A percentile compares a stretch with the other conserved stretches of the same genome.
These are phyloP conservation scores for Aureobasidium sp. DNA, from an alignment of 2,329 filamentous ascomycete genomes.

Conservation along the genomic window DNA sequence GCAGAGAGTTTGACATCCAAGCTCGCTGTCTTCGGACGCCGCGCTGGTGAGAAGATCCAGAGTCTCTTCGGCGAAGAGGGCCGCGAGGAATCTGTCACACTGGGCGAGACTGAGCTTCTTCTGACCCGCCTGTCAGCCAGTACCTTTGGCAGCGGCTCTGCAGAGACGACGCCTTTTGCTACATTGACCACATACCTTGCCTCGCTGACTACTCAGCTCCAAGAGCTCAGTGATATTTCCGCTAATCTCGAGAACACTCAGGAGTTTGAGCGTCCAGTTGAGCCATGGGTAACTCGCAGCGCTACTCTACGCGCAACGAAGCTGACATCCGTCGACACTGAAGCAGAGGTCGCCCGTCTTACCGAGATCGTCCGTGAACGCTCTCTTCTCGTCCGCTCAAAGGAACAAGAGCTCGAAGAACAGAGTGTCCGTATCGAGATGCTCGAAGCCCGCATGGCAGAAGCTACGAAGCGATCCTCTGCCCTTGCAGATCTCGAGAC, in stretches of 20 bases:
- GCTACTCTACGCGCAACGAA: constrained; percentile 77
- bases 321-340: constrained; percentile 68
- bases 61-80: constrained; percentile 62
- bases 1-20: constrained; percentile 57
- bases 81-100: constrained; percentile 57
- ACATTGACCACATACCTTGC: constrained; percentile 61
- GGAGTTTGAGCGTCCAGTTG: constrained; percentile 59
- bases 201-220: constrained; percentile 53
- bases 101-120: constrained; percentile 56
- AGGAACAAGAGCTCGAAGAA: constrained; percentile 76
- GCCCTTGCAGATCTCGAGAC: constrained; percentile 57
- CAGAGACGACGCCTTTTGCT: constrained; percentile 61
- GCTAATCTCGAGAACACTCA: constrained; percentile 35
- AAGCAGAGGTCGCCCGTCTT: constrained; percentile 73
- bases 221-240: constrained; percentile 59
- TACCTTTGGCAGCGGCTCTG: constrained; percentile 40
- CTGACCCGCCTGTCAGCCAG: constrained; percentile 49
- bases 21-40: constrained; percentile 57
- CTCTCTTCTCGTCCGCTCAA: constrained; percentile 42
- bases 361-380: constrained; percentile 74
- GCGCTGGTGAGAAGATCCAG: constrained; percentile 59
- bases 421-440: constrained; percentile 88
- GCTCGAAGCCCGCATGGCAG: constrained; percentile 77
- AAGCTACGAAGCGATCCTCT: constrained; percentile 68
- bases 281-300: constrained; percentile 78